Base-by-base conservation (phyloP, 495 filamentous ascomycete species). In the Lophium mytilinum region DNA sequence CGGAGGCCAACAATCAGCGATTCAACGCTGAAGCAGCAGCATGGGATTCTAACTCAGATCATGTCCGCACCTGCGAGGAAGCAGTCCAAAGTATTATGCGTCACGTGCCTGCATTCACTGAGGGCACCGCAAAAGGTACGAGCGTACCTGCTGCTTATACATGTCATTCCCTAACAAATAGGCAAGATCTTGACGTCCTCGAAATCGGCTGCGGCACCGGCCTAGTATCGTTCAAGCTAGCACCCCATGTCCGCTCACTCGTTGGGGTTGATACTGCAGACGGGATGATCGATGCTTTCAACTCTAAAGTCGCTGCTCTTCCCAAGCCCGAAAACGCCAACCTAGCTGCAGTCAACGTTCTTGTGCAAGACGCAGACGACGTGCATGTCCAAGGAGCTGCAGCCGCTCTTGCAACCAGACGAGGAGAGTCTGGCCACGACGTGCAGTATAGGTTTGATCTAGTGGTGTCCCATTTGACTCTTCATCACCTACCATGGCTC, bases 181-280 rank as follows among this genome's bases (percentile, higher is more conserved):
- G 18, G 24, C 24, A 19, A 65, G 63, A 65, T 12, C 53, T 67
- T 45, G 63, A 80, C 52, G 72, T 81, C 14, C 73, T 82, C 17
- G 79, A 82, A 66, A 75, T 82, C 12, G 79, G 79, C 53, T 80
- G 79, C 61, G 79, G 79, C 18, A 82, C 79, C 10, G 79, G 79
- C 46, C 69, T 80, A 5, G 69, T 82, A 1, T 78, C 76, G 1
- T 70, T 78, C 14, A 66, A 60, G 3, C 66, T 81, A 24, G 73
- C 77, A 0, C 76, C 77, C 0, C 65, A 68, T 46, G 63, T 69
- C 0, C 60, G 62, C 36, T 60, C 57, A 4, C 62, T 80, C 15
- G 72, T 76, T 11, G 78, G 77, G 33, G 69, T 82, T 11, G 79
- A 82, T 52, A 66, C 73, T 0, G 75, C 78, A 8, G 53, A 70